Evolutionary conservation across 202 grass and related monocot genomes (phyloP).

Genomic region (Panicum virgatum): DNA sequence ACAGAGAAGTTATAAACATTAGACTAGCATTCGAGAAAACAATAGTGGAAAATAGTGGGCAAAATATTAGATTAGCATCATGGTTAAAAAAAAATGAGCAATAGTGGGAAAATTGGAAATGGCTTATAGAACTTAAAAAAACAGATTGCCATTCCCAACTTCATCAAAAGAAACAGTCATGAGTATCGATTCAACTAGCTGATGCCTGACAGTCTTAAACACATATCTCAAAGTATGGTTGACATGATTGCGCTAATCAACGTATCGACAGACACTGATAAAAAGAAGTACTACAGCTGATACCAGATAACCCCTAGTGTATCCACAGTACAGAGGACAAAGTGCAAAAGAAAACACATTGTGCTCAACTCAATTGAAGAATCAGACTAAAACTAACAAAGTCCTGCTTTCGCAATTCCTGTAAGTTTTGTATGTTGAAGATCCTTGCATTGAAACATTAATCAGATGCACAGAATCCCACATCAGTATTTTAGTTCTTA

Average conservation of each 20-base stretch:
- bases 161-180: not conserved
- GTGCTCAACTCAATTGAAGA: not conserved
- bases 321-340: not conserved
- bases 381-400: not conserved
- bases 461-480: not conserved
- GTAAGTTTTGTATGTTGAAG: not conserved
- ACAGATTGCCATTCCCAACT: not conserved
- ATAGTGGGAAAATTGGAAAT: not conserved
- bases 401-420: not conserved
- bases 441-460: not conserved
- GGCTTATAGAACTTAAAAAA: not conserved
- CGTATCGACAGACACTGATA: not conserved
- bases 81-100: not conserved
- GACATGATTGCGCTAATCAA: not conserved
- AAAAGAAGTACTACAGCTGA: not conserved
- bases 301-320: not conserved
- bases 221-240: conserved; percentile 3
- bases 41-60: not conserved
- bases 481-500: not conserved
- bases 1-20: conserved; percentile 9
- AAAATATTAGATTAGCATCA: not conserved
- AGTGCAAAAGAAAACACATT: not conserved
- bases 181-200: not conserved
- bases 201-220: no score
- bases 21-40: not conserved